These are phyloP conservation scores for Endoconidiophora laricicola DNA, from an alignment of 2,329 filamentous ascomycete species.

Conservation along the genomic window DNA sequence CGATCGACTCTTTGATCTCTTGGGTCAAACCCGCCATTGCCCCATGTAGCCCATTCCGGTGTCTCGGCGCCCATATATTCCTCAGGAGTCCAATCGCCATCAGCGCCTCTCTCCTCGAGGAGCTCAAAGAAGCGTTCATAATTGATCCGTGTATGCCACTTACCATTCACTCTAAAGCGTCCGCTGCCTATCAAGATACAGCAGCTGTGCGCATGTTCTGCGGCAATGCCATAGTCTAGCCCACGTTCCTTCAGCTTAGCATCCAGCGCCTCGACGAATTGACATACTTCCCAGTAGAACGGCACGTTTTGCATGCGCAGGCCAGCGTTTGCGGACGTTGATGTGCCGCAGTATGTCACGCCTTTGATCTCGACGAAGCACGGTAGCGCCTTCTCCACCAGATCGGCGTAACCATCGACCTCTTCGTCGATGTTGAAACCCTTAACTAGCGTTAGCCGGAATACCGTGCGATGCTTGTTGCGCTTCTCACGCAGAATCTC, in stretches of 20 bases:
- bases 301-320: conserved; percentile 96
- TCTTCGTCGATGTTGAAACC: conserved; percentile 97
- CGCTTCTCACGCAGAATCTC: conserved; percentile 76
- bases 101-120: conserved; percentile 48
- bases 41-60: conserved; percentile 89
- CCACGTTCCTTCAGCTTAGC: conserved; percentile 50
- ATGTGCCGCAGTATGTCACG: conserved; percentile 90
- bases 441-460: conserved; percentile 88
- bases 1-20: conserved; percentile 72
- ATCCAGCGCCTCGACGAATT: conserved; percentile 65
- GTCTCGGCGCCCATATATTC: conserved; percentile 79
- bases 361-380: conserved; percentile 94
- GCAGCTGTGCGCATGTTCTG: conserved; percentile 89
- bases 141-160: conserved; percentile 85
- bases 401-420: conserved; percentile 72
- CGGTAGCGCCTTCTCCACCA: conserved; percentile 72
- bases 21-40: conserved; percentile 86
- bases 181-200: conserved; percentile 75
- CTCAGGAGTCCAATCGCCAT: conserved; percentile 64
- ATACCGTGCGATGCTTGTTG: conserved; percentile 79
- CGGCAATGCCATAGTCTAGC: conserved; percentile 74
- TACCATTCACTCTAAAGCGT: conserved; percentile 57
- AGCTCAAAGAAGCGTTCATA: conserved; percentile 78
- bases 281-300: conserved; percentile 78
- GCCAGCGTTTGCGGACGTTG: conserved; percentile 66